Percentiles rank a stretch among this genome's conserved stretches.
Conservation (phyloP, 2,329 filamentous ascomycete genomes). For the Beauveria bassiana region DNA sequence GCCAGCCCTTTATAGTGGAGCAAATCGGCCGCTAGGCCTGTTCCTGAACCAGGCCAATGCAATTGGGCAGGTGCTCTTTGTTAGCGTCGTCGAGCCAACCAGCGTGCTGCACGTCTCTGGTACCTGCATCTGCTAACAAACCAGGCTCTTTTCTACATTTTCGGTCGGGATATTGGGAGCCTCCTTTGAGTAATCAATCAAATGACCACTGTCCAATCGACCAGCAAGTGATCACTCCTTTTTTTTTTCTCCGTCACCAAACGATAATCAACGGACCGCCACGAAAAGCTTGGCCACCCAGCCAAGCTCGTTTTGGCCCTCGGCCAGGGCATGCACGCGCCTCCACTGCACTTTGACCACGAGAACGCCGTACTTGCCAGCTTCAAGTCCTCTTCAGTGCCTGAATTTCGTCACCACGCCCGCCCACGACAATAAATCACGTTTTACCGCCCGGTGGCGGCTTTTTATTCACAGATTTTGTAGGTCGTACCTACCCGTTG, state of each 20-base stretch:
- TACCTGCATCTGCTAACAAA: not conserved
- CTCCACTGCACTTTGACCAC: not conserved
- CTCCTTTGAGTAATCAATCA: too few relatives aligned
- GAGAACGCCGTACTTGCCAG: not conserved
- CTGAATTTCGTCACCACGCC: too few relatives aligned
- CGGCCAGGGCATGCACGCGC: not conserved
- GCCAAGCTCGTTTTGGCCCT: not conserved
- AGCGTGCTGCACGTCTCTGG: not conserved
- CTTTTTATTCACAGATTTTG: too few relatives aligned
- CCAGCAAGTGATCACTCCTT: too few relatives aligned
- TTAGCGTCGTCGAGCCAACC: conserved; percentile 9
- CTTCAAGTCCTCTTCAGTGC: too few relatives aligned
- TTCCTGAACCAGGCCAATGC: conserved; percentile 1
- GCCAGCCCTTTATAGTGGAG: not conserved
- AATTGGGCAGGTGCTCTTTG: not conserved
- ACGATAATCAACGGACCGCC: not conserved
- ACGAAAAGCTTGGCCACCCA: conserved; percentile 3
- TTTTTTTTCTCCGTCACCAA: not conserved
- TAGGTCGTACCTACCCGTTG: too few relatives aligned
- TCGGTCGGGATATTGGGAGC: not conserved
- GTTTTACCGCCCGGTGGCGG: not conserved
- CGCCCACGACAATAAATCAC: not conserved
- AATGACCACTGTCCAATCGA: not conserved
- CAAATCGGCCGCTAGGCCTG: conserved; percentile 4
- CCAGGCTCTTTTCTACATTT: not conserved